These are phyloP conservation scores for Triticum timopheevii DNA, from an alignment of 176 grass and related monocot species.

Conservation along the genomic window DNA sequence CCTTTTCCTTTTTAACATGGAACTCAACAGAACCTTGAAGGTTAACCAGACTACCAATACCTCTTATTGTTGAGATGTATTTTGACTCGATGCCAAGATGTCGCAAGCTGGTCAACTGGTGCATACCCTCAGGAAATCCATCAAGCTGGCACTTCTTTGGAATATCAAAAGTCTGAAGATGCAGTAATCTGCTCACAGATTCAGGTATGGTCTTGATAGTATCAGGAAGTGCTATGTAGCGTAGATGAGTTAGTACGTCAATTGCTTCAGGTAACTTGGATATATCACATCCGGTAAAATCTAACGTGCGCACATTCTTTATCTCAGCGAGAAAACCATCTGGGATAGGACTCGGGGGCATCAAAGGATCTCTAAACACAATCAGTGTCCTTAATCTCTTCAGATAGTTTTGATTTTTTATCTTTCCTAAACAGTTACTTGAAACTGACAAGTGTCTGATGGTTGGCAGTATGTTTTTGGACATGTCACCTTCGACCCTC, in stretches of 20 bases:
- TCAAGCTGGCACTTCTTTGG: conserved; percentile 34
- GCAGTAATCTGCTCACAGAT: conserved; percentile 45
- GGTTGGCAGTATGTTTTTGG: conserved; percentile 21
- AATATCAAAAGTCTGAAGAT: conserved; percentile 57
- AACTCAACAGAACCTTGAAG: conserved; percentile 46
- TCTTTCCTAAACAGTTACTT: conserved; percentile 19
- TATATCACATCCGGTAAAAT: conserved; percentile 50
- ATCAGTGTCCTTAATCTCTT: conserved; percentile 47
- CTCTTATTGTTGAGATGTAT: conserved; percentile 33
- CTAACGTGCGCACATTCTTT: conserved; percentile 40
- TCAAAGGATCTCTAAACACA: conserved; percentile 24
- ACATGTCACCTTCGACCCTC: conserved; percentile 19
- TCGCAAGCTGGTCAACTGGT: conserved; percentile 35
- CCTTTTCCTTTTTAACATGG: conserved; percentile 25
- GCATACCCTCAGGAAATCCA: conserved; percentile 29
- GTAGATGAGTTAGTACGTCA: conserved; percentile 43
- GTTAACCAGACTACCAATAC: conserved; percentile 43
- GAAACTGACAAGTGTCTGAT: conserved; percentile 50
- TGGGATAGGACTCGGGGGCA: conserved; percentile 17
- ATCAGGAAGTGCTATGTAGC: conserved; percentile 49
- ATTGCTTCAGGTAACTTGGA: conserved; percentile 35
- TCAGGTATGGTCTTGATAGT: conserved; percentile 40
- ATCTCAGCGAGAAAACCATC: conserved; percentile 31
- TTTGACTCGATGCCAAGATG: conserved; percentile 35
- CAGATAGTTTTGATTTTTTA: conserved; percentile 15